Percentiles rank a stretch among this genome's conserved stretches.
Evolutionary conservation across 2,329 filamentous ascomycete species (phyloP).

Genomic region (Fusarium devonianum): DNA sequence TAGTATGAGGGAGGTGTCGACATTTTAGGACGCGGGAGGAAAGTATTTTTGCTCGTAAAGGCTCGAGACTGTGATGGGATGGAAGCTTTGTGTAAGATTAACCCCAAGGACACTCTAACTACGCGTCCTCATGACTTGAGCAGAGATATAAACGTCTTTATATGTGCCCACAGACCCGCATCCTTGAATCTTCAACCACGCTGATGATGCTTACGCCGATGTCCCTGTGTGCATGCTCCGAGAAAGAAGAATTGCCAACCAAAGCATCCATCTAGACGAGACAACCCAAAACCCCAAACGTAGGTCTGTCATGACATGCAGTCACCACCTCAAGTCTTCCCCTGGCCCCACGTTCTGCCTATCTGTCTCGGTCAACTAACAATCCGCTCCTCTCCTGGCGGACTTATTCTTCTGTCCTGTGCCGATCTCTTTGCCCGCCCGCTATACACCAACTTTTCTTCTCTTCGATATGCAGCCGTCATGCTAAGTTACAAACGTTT

Average conservation of each 20-base stretch:
- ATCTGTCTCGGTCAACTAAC: not conserved
- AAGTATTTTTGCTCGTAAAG: slow-evolving; percentile 12
- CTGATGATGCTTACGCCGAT: slow-evolving; percentile 24
- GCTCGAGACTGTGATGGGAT: slow-evolving; percentile 6
- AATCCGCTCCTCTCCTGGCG: not conserved
- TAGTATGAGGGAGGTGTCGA: slow-evolving; percentile 30
- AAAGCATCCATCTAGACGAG: slow-evolving; percentile 26
- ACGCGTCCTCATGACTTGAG: slow-evolving; percentile 16
- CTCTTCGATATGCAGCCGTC: slow-evolving; percentile 17
- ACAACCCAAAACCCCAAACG: slow-evolving; percentile 34
- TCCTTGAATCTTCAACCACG: slow-evolving; percentile 21
- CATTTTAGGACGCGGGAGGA: slow-evolving; percentile 14
- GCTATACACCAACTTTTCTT: slow-evolving; percentile 20
- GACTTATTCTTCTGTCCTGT: slow-evolving; percentile 2
- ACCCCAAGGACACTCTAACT: slow-evolving; percentile 23
- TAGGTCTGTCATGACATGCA: slow-evolving; percentile 25
- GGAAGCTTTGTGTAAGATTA: slow-evolving; percentile 34
- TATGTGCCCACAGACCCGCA: slow-evolving; percentile 10
- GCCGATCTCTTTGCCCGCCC: slow-evolving; percentile 6
- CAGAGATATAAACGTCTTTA: slow-evolving; percentile 22
- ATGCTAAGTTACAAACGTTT: slow-evolving; percentile 39
- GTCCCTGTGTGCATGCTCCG: slow-evolving; percentile 23
- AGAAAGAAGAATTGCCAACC: slow-evolving; percentile 30
- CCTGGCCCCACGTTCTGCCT: slow-evolving; percentile 8
- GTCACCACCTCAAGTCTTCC: slow-evolving; percentile 7